A percentile compares a stretch with the other conserved stretches of the same genome.
phyloP scores from a whole-genome alignment of 805 yeast genomes.

The Kregervanrija fluxuum region DNA sequence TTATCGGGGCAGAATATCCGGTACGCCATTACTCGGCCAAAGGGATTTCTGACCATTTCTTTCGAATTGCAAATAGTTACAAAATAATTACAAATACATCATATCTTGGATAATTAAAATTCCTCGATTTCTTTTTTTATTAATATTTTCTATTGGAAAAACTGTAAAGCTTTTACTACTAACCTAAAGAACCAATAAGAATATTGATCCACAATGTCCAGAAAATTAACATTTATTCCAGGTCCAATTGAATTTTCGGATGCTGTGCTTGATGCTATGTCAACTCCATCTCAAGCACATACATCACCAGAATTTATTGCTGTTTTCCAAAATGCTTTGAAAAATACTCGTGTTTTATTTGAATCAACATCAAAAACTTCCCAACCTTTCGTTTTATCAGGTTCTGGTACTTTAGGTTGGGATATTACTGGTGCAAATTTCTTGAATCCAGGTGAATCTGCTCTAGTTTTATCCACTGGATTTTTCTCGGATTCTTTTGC shows the following conservation, averaged over 20 bases:
- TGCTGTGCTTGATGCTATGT: slow-evolving; percentile 69
- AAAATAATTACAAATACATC: no score
- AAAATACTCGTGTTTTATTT: slow-evolving; percentile 67
- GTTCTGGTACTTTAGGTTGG: slow-evolving; percentile 96
- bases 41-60: no score
- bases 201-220: slow-evolving; percentile 13
- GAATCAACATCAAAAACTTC: slow-evolving; percentile 55
- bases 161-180: no score
- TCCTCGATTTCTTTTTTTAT: no score
- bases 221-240: slow-evolving; percentile 30
- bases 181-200: not conserved
- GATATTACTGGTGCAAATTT: slow-evolving; percentile 80
- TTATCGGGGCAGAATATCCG: no score
- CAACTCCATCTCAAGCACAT: slow-evolving; percentile 83
- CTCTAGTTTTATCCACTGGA: slow-evolving; percentile 82
- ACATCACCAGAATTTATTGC: slow-evolving; percentile 77
- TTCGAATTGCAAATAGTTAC: no score
- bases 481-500: slow-evolving; percentile 82
- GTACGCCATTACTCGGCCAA: no score
- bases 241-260: slow-evolving; percentile 53
- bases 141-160: no score
- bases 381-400: slow-evolving; percentile 77
- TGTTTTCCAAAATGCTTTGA: slow-evolving; percentile 63
- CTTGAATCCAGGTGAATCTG: slow-evolving; percentile 57
- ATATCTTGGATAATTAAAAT: no score